phyloP scores from a whole-genome alignment of 306 rosid species.

The Prunus mume region DNA sequence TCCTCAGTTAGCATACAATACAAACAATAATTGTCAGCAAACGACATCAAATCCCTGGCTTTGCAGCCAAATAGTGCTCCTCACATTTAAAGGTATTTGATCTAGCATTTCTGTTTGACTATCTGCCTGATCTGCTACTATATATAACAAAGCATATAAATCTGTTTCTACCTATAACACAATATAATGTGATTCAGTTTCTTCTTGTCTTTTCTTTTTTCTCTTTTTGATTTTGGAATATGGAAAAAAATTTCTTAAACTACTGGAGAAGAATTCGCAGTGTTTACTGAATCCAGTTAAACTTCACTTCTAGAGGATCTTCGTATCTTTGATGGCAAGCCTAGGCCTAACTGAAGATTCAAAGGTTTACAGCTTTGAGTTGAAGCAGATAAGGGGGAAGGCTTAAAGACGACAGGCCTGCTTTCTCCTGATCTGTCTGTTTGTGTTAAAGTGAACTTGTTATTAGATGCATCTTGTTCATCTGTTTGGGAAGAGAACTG shows the following conservation, averaged over 20 bases:
- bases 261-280: slow-evolving; percentile 18
- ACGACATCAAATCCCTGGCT: background rate
- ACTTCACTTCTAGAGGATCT: slow-evolving; percentile 40
- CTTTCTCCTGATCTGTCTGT: slow-evolving; percentile 9
- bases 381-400: slow-evolving; percentile 43
- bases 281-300: slow-evolving; percentile 17
- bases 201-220: background rate
- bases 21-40: background rate
- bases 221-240: slow-evolving; percentile 17
- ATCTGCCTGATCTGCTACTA: too few relatives aligned
- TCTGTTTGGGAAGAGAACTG: slow-evolving; percentile 1
- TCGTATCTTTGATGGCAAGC: slow-evolving; percentile 39
- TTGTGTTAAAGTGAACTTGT: slow-evolving; percentile 51
- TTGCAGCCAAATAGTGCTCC: background rate
- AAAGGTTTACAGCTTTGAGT: slow-evolving; percentile 54
- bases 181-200: background rate
- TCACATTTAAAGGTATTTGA: too few relatives aligned
- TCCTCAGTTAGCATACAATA: background rate
- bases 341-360: slow-evolving; percentile 78
- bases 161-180: background rate
- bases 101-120: too few relatives aligned
- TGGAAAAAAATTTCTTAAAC: slow-evolving; percentile 2
- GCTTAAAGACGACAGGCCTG: slow-evolving; percentile 35
- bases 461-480: slow-evolving; percentile 14
- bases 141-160: background rate